Conservation (phyloP, 192 early-diverging fungal genomes). For the Umbelopsis ramanniana region DNA sequence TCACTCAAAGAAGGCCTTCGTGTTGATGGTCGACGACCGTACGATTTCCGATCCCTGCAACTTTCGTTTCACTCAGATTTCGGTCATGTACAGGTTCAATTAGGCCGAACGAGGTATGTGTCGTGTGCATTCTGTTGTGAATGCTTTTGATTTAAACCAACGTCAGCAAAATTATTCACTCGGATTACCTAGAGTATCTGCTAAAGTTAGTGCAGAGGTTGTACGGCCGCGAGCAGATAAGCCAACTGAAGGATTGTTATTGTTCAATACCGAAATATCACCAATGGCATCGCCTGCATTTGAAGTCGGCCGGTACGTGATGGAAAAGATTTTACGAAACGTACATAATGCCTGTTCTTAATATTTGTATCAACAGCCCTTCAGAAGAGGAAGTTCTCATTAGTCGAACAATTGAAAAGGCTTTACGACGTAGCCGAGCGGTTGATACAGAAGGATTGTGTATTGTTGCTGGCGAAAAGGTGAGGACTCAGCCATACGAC, state of each 20-base stretch:
- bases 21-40: slow-evolving; percentile 77
- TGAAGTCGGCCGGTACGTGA: slow-evolving; percentile 64
- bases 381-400: slow-evolving; percentile 87
- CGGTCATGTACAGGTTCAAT: slow-evolving; percentile 77
- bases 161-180: background rate
- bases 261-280: slow-evolving; percentile 87
- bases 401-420: slow-evolving; percentile 86
- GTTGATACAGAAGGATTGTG: slow-evolving; percentile 97
- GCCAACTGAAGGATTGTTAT: slow-evolving; percentile 86
- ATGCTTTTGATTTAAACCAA: background rate
- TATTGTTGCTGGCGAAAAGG: slow-evolving; percentile 94
- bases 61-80: slow-evolving; percentile 70
- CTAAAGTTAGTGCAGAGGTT: slow-evolving; percentile 72
- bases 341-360: background rate
- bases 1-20: slow-evolving; percentile 73
- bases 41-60: slow-evolving; percentile 72
- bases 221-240: slow-evolving; percentile 71
- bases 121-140: background rate
- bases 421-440: slow-evolving; percentile 80
- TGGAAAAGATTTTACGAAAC: background rate
- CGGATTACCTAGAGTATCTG: slow-evolving; percentile 54
- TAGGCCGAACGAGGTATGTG: slow-evolving; percentile 78
- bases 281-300: slow-evolving; percentile 82
- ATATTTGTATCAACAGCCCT: slow-evolving; percentile 45
- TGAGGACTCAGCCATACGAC: slow-evolving; percentile 21